These are phyloP conservation scores for Dendrothele bispora DNA, from an alignment of 768 basidiomycete species.

Conservation along the genomic window DNA sequence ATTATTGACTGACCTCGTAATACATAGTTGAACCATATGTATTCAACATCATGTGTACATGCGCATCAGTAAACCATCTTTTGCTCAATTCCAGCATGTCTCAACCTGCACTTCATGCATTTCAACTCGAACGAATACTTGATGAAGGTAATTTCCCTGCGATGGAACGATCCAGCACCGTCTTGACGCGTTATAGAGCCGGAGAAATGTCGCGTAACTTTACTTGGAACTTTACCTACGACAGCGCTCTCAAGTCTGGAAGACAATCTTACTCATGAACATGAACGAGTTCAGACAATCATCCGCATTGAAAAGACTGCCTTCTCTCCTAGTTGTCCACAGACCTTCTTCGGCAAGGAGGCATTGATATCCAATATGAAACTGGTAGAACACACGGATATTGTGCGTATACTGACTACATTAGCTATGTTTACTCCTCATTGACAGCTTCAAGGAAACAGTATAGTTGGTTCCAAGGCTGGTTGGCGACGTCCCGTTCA, in stretches of 20 bases:
- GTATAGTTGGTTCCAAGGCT: constrained; percentile 84
- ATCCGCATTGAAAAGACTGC: constrained; percentile 79
- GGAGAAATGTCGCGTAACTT: constrained; percentile 16
- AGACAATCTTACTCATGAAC: neutral
- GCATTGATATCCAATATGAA: constrained; percentile 43
- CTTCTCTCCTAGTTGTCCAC: constrained; percentile 44
- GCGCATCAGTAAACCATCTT: neutral
- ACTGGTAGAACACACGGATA: constrained; percentile 63
- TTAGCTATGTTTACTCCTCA: neutral
- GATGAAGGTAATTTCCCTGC: constrained; percentile 8
- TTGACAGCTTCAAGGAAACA: constrained; percentile 27
- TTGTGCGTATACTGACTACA: constrained; percentile 41
- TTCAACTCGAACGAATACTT: constrained; percentile 2
- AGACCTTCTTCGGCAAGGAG: constrained; percentile 34
- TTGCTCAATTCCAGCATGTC: no score
- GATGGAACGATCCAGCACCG: neutral
- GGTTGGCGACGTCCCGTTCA: constrained; percentile 43
- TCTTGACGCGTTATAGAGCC: constrained; percentile 13
- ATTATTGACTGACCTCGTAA: no score
- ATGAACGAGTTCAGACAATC: constrained; percentile 44
- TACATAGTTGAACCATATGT: no score
- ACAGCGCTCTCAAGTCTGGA: constrained; percentile 12
- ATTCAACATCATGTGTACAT: neutral
- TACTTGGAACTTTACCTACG: constrained; percentile 61
- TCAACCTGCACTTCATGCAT: no score